Conservation (phyloP, 1,139 yeast genomes). For the Kazachstania sp. region DNA sequence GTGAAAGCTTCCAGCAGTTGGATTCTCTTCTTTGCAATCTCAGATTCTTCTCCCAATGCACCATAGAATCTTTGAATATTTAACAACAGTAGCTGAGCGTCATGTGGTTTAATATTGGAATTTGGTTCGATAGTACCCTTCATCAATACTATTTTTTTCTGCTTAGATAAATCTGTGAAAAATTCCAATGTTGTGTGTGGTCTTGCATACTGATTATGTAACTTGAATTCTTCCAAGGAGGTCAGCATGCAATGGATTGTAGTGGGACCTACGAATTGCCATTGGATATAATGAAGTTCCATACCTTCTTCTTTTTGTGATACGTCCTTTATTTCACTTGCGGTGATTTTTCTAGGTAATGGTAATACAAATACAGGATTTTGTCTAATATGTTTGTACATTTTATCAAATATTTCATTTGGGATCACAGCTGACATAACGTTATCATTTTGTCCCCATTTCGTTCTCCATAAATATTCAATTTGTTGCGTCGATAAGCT, state of each 20-base stretch:
- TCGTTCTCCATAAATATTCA: conserved; percentile 81
- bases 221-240: conserved; percentile 82
- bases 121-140: conserved; percentile 78
- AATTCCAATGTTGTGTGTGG: conserved; percentile 90
- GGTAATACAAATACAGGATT: conserved; percentile 74
- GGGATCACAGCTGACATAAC: conserved; percentile 59
- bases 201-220: conserved; percentile 84
- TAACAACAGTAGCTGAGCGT: conserved; percentile 69
- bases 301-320: conserved; percentile 34
- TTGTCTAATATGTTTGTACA: conserved; percentile 59
- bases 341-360: conserved; percentile 40
- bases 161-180: conserved; percentile 66
- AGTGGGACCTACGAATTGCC: conserved; percentile 80
- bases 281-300: conserved; percentile 89
- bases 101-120: conserved; percentile 49
- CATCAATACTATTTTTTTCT: conserved; percentile 68
- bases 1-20: conserved; percentile 61
- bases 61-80: conserved; percentile 88
- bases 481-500: conserved; percentile 56
- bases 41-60: conserved; percentile 41
- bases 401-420: conserved; percentile 45
- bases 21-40: conserved; percentile 42
- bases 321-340: conserved; percentile 5
- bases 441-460: conserved; percentile 57
- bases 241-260: conserved; percentile 90